phyloP scores from a whole-genome alignment of 1,284 basidiomycete species.

The Malassezia yamatoensis region DNA sequence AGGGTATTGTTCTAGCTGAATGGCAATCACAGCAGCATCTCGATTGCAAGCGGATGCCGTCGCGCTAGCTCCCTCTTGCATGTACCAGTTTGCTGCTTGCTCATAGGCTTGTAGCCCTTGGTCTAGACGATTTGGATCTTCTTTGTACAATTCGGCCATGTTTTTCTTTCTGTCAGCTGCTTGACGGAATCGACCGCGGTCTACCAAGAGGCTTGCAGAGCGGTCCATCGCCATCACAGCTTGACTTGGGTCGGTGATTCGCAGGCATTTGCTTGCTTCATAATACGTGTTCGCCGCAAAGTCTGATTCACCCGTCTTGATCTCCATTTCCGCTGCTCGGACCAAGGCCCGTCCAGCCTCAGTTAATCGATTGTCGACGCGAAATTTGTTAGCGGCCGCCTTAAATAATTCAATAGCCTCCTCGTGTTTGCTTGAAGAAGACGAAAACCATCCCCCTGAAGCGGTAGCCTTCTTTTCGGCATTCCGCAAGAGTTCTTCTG shows the following conservation, averaged over 20 bases:
- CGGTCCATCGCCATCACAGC: constrained; percentile 80
- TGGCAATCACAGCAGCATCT: constrained; percentile 88
- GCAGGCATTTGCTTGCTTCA: constrained; percentile 46
- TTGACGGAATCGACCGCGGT: constrained; percentile 83
- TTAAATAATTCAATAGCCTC: constrained; percentile 89
- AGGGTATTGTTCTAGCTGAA: constrained; percentile 73
- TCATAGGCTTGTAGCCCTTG: constrained; percentile 83
- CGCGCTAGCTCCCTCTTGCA: constrained; percentile 91
- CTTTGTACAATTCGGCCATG: constrained; percentile 82
- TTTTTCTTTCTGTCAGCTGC: constrained; percentile 84
- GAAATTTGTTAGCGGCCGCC: constrained; percentile 88
- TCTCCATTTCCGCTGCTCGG: constrained; percentile 42
- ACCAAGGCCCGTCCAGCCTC: constrained; percentile 64
- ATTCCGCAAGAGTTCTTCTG: constrained; percentile 59
- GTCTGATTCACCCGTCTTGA: constrained; percentile 41
- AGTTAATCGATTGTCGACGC: constrained; percentile 82
- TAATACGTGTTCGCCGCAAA: constrained; percentile 47
- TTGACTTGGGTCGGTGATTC: constrained; percentile 50
- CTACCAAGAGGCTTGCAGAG: constrained; percentile 71
- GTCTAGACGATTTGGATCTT: constrained; percentile 60
- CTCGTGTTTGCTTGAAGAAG: constrained; percentile 49
- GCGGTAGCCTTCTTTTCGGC: constrained; percentile 84
- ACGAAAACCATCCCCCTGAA: constrained; percentile 56
- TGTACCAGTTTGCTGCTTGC: constrained; percentile 92
- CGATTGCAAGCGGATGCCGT: constrained; percentile 93